Conservation (phyloP, 805 yeast genomes). For the Kodamaea hsintzibuensis region DNA sequence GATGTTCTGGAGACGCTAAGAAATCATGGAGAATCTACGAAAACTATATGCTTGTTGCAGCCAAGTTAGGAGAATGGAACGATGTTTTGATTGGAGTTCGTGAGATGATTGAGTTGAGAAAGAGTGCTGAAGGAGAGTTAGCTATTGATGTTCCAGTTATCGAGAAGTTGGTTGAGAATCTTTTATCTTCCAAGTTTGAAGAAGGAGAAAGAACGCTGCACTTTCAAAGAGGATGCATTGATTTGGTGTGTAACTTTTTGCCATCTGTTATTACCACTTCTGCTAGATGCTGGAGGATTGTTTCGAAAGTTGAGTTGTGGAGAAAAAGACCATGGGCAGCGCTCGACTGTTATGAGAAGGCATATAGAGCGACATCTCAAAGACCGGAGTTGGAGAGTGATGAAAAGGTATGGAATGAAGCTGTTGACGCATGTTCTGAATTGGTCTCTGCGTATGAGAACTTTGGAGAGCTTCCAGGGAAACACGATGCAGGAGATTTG, state of each 20-base stretch:
- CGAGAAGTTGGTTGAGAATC: constrained; percentile 67
- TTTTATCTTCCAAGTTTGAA: constrained; percentile 51
- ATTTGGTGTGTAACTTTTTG: constrained; percentile 65
- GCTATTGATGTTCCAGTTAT: constrained; percentile 74
- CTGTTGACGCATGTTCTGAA: constrained; percentile 77
- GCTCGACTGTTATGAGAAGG: constrained; percentile 81
- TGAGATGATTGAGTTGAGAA: constrained; percentile 57
- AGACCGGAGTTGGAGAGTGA: constrained; percentile 63
- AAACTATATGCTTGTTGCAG: constrained; percentile 80
- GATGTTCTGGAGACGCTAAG: constrained; percentile 61
- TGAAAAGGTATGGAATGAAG: constrained; percentile 69
- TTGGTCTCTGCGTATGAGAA: constrained; percentile 84
- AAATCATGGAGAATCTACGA: constrained; percentile 91
- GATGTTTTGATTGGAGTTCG: constrained; percentile 79
- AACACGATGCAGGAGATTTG: constrained; percentile 74
- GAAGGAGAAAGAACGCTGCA: constrained; percentile 46
- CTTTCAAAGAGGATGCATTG: constrained; percentile 69
- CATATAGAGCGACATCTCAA: constrained; percentile 69
- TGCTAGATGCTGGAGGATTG: constrained; percentile 74
- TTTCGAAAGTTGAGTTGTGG: constrained; percentile 88
- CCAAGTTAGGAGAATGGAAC: constrained; percentile 81
- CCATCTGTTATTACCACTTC: constrained; percentile 70
- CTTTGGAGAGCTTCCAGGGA: constrained; percentile 82
- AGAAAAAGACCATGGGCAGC: constrained; percentile 85
- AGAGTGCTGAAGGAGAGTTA: constrained; percentile 57